A percentile compares a stretch with the other conserved stretches of the same genome.
Evolutionary conservation across 768 basidiomycete species (phyloP).

Genomic region (Trametes villosa): DNA sequence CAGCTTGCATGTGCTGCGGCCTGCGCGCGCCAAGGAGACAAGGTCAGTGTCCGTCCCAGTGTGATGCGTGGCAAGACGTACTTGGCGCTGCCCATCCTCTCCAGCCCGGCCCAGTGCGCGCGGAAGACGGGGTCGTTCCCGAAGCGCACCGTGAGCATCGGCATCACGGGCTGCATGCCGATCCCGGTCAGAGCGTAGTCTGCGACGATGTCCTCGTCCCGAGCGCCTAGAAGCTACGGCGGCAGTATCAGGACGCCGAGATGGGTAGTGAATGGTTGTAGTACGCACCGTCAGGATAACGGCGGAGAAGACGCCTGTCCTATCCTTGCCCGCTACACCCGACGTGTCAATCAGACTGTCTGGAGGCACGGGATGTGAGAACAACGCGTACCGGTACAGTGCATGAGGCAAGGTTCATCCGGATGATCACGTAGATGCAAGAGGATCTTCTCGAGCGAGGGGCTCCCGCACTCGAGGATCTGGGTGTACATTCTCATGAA

Average conservation of each 20-base stretch:
- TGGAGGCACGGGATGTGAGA: too few relatives aligned
- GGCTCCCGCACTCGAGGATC: conserved; percentile 38
- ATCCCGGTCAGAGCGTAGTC: conserved; percentile 47
- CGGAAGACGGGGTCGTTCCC: conserved; percentile 35
- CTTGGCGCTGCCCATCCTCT: conserved; percentile 43
- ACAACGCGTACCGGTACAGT: conserved; percentile 46
- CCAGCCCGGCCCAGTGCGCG: conserved; percentile 41
- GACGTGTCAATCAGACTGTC: background rate
- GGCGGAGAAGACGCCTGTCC: conserved; percentile 46
- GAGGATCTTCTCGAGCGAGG: conserved; percentile 41
- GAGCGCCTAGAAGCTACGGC: conserved; percentile 45
- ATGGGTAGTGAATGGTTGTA: background rate
- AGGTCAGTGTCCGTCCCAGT: background rate
- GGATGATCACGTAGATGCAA: conserved; percentile 43
- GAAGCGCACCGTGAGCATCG: conserved; percentile 38
- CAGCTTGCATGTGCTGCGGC: conserved; percentile 41
- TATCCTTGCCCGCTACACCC: conserved; percentile 46
- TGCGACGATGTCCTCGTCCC: conserved; percentile 43
- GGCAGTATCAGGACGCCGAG: too few relatives aligned
- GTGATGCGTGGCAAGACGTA: conserved; percentile 20
- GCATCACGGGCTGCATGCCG: conserved; percentile 41
- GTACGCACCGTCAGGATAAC: conserved; percentile 38
- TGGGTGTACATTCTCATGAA: conserved; percentile 37
- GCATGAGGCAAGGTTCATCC: conserved; percentile 44
- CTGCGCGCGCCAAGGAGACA: conserved; percentile 30